Conservation (phyloP, 257 asterid genomes). For the Lycium ferocissimum region DNA sequence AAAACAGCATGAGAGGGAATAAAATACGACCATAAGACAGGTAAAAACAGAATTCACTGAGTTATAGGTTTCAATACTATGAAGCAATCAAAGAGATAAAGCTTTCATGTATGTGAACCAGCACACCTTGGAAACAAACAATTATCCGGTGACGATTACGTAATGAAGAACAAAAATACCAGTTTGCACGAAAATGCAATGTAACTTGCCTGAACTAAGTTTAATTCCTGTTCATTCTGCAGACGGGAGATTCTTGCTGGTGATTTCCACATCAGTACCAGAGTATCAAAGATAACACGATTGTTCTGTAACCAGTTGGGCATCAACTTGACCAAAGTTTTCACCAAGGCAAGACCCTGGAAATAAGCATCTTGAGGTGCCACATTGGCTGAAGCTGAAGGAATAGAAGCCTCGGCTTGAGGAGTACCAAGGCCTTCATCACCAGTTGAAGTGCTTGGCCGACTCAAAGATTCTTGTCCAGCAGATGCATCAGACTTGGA, state of each 20-base stretch:
- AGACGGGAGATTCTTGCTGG: constrained; percentile 82
- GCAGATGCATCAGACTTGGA: constrained; percentile 60
- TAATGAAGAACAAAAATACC: constrained; percentile 21
- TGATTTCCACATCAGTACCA: constrained; percentile 93
- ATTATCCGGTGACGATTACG: not conserved
- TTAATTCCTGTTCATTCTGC: constrained; percentile 93
- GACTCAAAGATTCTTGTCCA: constrained; percentile 65
- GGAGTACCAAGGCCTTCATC: constrained; percentile 64
- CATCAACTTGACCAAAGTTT: constrained; percentile 93
- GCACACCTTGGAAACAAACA: constrained; percentile 16
- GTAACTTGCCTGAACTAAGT: constrained; percentile 87
- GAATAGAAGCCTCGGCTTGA: constrained; percentile 72
- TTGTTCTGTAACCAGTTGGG: constrained; percentile 98
- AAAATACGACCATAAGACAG: not conserved
- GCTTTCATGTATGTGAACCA: not conserved
- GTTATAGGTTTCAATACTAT: not conserved
- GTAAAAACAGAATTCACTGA: not conserved
- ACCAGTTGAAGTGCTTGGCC: constrained; percentile 55
- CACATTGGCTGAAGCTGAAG: constrained; percentile 51
- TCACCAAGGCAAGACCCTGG: constrained; percentile 94
- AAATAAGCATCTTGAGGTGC: constrained; percentile 86
- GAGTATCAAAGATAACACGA: constrained; percentile 76
- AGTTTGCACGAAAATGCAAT: constrained; percentile 21
- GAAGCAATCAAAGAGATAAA: constrained; percentile 11
- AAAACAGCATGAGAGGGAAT: not conserved